Evolutionary conservation across 805 yeast species (phyloP).

Genomic region (Metahyphopichia silvanorum): DNA sequence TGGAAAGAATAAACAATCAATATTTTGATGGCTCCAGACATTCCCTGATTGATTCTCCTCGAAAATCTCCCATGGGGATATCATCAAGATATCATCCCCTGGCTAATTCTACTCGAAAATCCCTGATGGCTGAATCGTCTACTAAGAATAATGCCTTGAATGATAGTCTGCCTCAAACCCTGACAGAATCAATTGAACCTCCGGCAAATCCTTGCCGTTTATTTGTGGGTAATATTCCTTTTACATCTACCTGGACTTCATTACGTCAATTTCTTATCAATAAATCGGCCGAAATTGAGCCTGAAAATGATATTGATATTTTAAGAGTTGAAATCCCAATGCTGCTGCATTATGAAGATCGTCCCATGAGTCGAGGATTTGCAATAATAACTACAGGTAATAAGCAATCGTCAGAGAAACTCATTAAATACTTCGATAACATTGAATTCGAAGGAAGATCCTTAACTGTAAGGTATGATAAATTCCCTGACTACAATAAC

Average conservation of each 20-base stretch:
- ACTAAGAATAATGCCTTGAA: no score
- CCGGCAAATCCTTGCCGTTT: constrained; percentile 43
- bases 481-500: constrained; percentile 42
- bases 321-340: constrained; percentile 40
- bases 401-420: constrained; percentile 43
- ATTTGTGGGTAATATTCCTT: constrained; percentile 58
- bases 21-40: no score
- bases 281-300: constrained; percentile 22
- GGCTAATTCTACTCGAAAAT: no score
- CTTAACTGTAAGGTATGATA: constrained; percentile 60
- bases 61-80: no score
- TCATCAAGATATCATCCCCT: no score
- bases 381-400: constrained; percentile 57
- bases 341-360: constrained; percentile 14
- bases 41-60: no score
- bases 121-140: no score
- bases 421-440: constrained; percentile 51
- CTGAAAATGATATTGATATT: constrained; percentile 22
- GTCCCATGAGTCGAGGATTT: constrained; percentile 47
- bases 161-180: no score
- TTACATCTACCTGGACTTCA: constrained; percentile 34
- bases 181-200: no score
- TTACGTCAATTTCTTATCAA: constrained; percentile 25
- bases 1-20: no score
- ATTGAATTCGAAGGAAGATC: constrained; percentile 55